phyloP scores from a whole-genome alignment of 352 stramenopile species.

The Pythium sukuiense region DNA sequence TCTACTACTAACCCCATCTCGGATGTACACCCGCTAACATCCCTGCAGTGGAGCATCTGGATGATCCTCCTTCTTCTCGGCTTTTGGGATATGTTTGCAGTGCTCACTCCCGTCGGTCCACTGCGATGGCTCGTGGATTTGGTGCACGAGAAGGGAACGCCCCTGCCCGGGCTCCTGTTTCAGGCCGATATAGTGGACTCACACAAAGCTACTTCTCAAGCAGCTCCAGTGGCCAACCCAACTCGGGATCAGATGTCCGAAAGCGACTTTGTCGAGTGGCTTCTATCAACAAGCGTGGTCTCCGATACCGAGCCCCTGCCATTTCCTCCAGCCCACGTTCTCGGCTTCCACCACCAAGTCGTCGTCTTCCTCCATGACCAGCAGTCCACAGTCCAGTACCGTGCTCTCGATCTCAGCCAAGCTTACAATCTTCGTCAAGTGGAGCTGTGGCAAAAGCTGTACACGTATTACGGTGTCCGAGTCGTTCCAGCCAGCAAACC shows the following conservation, averaged over 20 bases:
- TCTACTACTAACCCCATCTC: background rate
- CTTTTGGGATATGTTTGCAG: slow-evolving; percentile 97
- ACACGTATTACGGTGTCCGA: slow-evolving; percentile 44
- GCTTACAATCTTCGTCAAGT: slow-evolving; percentile 36
- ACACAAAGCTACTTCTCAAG: slow-evolving; percentile 24
- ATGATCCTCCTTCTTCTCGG: slow-evolving; percentile 91
- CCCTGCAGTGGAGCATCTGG: slow-evolving; percentile 78
- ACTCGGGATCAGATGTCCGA: slow-evolving; percentile 9
- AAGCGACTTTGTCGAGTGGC: slow-evolving; percentile 14
- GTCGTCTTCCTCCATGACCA: slow-evolving; percentile 48
- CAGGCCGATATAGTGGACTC: slow-evolving; percentile 79
- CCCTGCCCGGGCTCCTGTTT: slow-evolving; percentile 94
- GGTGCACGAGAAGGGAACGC: slow-evolving; percentile 86
- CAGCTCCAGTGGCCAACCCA: background rate
- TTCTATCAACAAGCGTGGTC: slow-evolving; percentile 8
- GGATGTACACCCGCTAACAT: background rate
- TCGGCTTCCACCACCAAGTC: slow-evolving; percentile 38
- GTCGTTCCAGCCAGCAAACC: slow-evolving; percentile 31
- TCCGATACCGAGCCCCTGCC: background rate
- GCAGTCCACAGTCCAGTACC: slow-evolving; percentile 32
- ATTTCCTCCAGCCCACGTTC: background rate
- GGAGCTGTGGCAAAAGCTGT: slow-evolving; percentile 46
- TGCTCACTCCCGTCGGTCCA: slow-evolving; percentile 94
- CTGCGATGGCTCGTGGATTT: slow-evolving; percentile 93
- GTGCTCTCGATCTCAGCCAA: slow-evolving; percentile 31